These are phyloP conservation scores for Helotiales sp. DNA, from an alignment of 2,329 filamentous ascomycete species.

Conservation along the genomic window DNA sequence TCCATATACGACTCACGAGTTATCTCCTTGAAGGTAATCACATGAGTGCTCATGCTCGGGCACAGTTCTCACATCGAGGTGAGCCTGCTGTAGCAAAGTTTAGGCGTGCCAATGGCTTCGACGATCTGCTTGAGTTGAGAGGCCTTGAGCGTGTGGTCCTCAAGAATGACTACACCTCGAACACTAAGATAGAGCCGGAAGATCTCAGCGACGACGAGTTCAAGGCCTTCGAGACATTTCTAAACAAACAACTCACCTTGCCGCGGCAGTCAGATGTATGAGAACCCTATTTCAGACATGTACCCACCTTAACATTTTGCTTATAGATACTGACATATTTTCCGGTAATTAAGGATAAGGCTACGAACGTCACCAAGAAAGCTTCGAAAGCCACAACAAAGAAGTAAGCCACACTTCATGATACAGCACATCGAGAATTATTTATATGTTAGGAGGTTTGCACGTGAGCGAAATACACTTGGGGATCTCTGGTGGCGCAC, in stretches of 20 bases:
- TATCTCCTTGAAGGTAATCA: neutral
- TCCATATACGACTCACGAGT: neutral
- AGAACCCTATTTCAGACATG: no score
- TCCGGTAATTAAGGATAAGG: neutral
- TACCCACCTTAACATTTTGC: neutral
- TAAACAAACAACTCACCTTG: neutral
- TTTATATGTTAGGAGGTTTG: no score
- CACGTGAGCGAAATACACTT: no score
- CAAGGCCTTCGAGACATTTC: neutral
- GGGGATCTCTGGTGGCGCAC: no score
- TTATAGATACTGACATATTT: neutral
- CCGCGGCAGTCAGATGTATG: neutral
- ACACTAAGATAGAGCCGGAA: neutral
- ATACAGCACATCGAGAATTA: no score
- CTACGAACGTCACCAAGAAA: neutral
- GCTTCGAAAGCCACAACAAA: neutral
- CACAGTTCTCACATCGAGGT: neutral
- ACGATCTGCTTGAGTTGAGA: neutral
- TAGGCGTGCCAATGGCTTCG: neutral
- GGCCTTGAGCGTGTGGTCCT: neutral
- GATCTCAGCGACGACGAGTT: neutral
- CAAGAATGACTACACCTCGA: neutral
- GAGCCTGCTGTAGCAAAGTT: conserved; percentile 1
- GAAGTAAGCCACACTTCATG: no score
- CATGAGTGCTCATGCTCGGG: no score